Evolutionary conservation across 2,329 filamentous ascomycete genomes (phyloP), one percentile per base, ranked within the genome.

Genomic region (Metarhizium anisopliae): DNA sequence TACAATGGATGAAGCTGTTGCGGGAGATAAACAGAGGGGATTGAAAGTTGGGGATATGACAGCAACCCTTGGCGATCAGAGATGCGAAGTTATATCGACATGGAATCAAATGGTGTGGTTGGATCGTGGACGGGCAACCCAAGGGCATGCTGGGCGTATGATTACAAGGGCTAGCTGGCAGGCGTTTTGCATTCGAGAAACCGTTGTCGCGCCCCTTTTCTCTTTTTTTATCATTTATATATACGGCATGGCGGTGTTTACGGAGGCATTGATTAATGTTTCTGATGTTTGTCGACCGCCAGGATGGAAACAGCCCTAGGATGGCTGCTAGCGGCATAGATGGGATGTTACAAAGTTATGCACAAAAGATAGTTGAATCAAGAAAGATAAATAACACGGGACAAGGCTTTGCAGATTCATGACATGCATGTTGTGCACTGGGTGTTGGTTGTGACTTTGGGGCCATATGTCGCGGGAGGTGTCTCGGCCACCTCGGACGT

Each of bases 331-430:
- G 51, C 59, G 59, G 55, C 54, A 62, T 62, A 61, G 60, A 61
- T 52, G 58, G 55, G 58, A 59, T 56, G 59, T 51, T 55, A 54
- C 18, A 62, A 61, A 59, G 59, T 58, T 57, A 61, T 59, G 55
- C 45, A 55, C 56, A 58, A 51, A 45, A 61, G 55, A 60, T 62
- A 53, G 20, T 30, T 29, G 45, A 59, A 51, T 47, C 30, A 52
- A 55, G 36, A 55, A 32, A 50, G 20, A 49, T 4, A 49, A 49
- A 49, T 29, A 29, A 51, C 4, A 38, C 5, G 32, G 7, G 5
- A 51, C 11, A 0, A 35, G 42, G 18, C 42, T 6, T 7, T 45
- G n/a, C 40, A 36, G 13, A 4, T 8, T 36, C 8, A 36, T 13
- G 35, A 36, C 35, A 36, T 36, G 35, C 4, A 6, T 4, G 35